phyloP scores from a whole-genome alignment of 768 basidiomycete genomes.

The Amanita pallidorosea region DNA sequence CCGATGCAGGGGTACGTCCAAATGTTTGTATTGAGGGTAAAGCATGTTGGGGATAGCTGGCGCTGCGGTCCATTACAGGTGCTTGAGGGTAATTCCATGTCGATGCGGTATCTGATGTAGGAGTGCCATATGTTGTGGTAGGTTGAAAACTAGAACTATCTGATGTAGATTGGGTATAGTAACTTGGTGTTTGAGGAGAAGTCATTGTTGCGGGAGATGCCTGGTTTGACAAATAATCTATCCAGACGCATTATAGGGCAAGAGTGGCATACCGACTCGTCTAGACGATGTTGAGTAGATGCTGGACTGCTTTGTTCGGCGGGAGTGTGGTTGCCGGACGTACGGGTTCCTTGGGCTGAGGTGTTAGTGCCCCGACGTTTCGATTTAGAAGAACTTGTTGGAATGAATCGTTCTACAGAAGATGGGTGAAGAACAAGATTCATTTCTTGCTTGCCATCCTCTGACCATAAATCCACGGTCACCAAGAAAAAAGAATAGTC shows the following conservation, averaged over 20 bases:
- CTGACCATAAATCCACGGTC: conserved; percentile 89
- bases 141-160: conserved; percentile 32
- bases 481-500: conserved; percentile 85
- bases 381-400: conserved; percentile 31
- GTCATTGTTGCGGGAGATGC: conserved; percentile 27
- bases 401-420: conserved; percentile 64
- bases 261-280: conserved; percentile 32
- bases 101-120: conserved; percentile 33
- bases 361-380: conserved; percentile 31
- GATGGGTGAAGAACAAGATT: conserved; percentile 87
- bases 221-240: conserved; percentile 6
- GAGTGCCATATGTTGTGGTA: conserved; percentile 27
- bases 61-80: conserved; percentile 32
- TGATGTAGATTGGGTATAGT: conserved; percentile 16
- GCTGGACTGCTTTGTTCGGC: conserved; percentile 36
- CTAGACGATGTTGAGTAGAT: conserved; percentile 30
- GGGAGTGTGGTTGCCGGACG: conserved; percentile 35
- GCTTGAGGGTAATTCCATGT: conserved; percentile 45
- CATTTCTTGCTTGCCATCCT: conserved; percentile 71
- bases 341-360: conserved; percentile 21
- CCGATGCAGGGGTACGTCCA: conserved; percentile 23
- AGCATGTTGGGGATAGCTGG: conserved; percentile 35
- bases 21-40: conserved; percentile 46
- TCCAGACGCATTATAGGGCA: neutral
- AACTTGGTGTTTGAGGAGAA: conserved; percentile 11